Evolutionary conservation across 176 grass and related monocot species (phyloP).

Genomic region (Dendrocalamus sinicus): DNA sequence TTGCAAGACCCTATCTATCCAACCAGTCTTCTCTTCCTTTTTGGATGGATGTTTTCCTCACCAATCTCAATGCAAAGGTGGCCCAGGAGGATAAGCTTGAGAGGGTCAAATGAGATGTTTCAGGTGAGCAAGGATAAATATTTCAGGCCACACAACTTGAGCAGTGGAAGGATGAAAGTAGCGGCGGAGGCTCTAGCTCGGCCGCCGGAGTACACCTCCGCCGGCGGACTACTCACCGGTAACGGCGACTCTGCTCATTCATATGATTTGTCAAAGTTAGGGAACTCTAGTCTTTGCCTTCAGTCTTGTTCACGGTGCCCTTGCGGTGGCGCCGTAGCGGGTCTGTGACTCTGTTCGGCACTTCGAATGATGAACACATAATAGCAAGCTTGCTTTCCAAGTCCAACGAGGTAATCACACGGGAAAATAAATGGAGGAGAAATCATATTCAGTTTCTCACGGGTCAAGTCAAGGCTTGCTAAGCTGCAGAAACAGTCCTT

Average conservation of each 20-base stretch:
- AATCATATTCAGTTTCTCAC: not conserved
- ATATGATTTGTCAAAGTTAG: not conserved
- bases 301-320: not conserved
- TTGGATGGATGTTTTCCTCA: conserved; percentile 10
- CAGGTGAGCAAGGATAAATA: conserved; percentile 33
- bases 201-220: conserved; percentile 30
- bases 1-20: conserved; percentile 20
- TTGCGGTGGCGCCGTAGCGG: not conserved
- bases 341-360: not conserved
- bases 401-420: not conserved
- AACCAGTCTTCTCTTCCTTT: not conserved
- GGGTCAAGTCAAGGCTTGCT: not conserved
- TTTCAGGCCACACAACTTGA: conserved; percentile 41
- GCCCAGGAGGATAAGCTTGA: not conserved
- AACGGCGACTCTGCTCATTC: conserved; percentile 17
- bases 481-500: not conserved
- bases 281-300: not conserved
- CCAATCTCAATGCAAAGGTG: conserved; percentile 45
- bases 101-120: not conserved
- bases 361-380: not conserved
- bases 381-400: not conserved
- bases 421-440: not conserved
- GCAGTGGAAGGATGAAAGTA: conserved; percentile 42
- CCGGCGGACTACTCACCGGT: conserved; percentile 27
- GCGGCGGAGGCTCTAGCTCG: conserved; percentile 25